These are phyloP conservation scores for Dactylis glomerata DNA, from an alignment of 176 grass and related monocot species.

Conservation along the genomic window DNA sequence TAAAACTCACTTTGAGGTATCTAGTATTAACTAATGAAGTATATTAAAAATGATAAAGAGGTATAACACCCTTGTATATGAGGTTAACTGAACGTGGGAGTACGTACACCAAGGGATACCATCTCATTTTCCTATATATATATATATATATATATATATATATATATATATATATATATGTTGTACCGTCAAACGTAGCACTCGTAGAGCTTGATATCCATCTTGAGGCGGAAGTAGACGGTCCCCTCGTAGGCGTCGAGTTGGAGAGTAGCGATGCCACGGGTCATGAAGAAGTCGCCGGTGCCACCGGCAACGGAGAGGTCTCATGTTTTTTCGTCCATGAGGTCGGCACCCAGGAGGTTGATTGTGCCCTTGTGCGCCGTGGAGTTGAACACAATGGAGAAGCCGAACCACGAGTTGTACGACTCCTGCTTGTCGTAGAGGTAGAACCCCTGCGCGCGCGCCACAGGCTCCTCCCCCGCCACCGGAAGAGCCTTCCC, in stretches of 20 bases:
- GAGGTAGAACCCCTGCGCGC: slow-evolving; percentile 31
- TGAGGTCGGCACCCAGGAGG: neutral
- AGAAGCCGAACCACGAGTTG: slow-evolving; percentile 33
- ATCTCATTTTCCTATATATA: no score
- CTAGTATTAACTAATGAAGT: no score
- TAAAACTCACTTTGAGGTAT: no score
- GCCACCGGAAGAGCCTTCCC: neutral
- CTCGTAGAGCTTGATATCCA: neutral
- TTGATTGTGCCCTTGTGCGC: slow-evolving; percentile 15
- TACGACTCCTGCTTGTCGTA: slow-evolving; percentile 13
- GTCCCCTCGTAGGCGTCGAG: neutral
- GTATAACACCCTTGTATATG: no score
- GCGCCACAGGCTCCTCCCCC: slow-evolving; percentile 4
- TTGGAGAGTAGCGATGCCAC: slow-evolving; percentile 27
- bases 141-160: no score
- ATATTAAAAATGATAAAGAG: no score
- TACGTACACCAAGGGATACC: no score
- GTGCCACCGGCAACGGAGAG: slow-evolving; percentile 36
- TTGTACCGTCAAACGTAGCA: neutral
- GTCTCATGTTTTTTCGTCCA: slow-evolving; percentile 8
- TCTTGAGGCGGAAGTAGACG: neutral
- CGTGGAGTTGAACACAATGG: slow-evolving; percentile 36
- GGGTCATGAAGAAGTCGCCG: slow-evolving; percentile 3
- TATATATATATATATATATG: no score
- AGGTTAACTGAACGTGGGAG: no score